A percentile compares a stretch with the other conserved stretches of the same genome.
Evolutionary conservation across 768 basidiomycete species (phyloP).

Genomic region (Vishniacozyma victoriae): DNA sequence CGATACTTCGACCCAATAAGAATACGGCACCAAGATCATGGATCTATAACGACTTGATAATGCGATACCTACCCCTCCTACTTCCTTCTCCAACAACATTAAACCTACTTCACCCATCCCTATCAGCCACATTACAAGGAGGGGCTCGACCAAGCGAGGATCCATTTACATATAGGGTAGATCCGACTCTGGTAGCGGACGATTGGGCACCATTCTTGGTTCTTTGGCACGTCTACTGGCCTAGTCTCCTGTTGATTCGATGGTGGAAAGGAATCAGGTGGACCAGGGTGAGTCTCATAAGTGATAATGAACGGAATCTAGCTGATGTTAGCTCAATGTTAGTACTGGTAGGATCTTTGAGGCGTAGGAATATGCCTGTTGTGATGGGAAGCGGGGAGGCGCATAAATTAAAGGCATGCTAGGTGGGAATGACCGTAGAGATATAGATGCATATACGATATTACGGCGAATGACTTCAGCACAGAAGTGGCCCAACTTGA

Average conservation of each 20-base stretch:
- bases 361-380: slow-evolving; percentile 6
- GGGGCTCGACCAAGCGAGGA: slow-evolving; percentile 20
- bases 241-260: slow-evolving; percentile 23
- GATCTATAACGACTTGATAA: slow-evolving; percentile 40
- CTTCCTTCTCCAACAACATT: slow-evolving; percentile 16
- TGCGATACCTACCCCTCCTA: slow-evolving; percentile 31
- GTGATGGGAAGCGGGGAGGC: background rate
- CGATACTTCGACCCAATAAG: slow-evolving; percentile 15
- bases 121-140: slow-evolving; percentile 14
- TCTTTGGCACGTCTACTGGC: slow-evolving; percentile 43
- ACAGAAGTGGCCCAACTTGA: too few relatives aligned
- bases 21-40: slow-evolving; percentile 32
- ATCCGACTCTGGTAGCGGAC: slow-evolving; percentile 42
- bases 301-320: background rate
- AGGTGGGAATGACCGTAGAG: too few relatives aligned
- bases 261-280: slow-evolving; percentile 41
- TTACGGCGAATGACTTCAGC: too few relatives aligned
- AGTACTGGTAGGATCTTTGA: slow-evolving; percentile 37
- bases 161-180: slow-evolving; percentile 20
- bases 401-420: too few relatives aligned
- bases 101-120: slow-evolving; percentile 27
- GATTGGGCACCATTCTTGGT: slow-evolving; percentile 46
- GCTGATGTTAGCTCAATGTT: slow-evolving; percentile 28
- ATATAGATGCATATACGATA: too few relatives aligned
- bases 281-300: slow-evolving; percentile 35